Evolutionary conservation across 2,329 filamentous ascomycete genomes (phyloP).

Genomic region (Trichoderma cornu-damae): DNA sequence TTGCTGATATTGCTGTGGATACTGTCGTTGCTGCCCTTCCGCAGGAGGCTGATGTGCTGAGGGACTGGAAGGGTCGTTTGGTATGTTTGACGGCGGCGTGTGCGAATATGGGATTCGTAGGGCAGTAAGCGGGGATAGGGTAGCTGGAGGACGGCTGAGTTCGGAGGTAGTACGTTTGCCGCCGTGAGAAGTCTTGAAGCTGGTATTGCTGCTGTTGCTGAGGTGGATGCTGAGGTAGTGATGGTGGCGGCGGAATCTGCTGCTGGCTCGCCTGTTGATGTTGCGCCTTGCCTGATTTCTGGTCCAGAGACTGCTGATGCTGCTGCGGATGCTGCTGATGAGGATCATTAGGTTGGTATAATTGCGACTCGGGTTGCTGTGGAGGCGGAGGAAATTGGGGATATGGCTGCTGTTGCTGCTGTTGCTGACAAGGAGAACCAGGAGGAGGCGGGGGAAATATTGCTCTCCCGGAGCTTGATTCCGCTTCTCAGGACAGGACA

Average conservation of each 20-base stretch:
- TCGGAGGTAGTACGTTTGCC: neutral
- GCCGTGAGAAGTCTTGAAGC: neutral
- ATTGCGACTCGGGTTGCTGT: neutral
- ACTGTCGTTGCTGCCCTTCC: conserved; percentile 5
- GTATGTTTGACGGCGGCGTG: conserved; percentile 24
- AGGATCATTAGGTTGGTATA: neutral
- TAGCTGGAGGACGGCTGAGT: conserved; percentile 22
- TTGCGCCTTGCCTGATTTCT: neutral
- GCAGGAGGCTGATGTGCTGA: neutral
- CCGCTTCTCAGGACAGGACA: conserved; percentile 5
- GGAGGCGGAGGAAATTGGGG: conserved; percentile 4
- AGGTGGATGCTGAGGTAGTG: neutral
- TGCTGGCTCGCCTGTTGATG: neutral
- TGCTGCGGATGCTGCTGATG: neutral
- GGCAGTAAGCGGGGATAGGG: conserved; percentile 30
- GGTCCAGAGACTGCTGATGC: neutral
- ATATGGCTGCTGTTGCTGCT: conserved; percentile 9
- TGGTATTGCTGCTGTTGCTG: conserved; percentile 16
- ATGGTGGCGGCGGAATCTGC: neutral
- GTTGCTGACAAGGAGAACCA: neutral
- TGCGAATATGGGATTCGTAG: conserved; percentile 30
- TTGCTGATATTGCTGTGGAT: neutral
- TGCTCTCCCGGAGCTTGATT: conserved; percentile 1
- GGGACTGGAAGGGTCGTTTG: conserved; percentile 1
- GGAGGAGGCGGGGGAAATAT: conserved; percentile 15